phyloP scores from a whole-genome alignment of 164 flowering plant genomes.

The Annona squamosa region DNA sequence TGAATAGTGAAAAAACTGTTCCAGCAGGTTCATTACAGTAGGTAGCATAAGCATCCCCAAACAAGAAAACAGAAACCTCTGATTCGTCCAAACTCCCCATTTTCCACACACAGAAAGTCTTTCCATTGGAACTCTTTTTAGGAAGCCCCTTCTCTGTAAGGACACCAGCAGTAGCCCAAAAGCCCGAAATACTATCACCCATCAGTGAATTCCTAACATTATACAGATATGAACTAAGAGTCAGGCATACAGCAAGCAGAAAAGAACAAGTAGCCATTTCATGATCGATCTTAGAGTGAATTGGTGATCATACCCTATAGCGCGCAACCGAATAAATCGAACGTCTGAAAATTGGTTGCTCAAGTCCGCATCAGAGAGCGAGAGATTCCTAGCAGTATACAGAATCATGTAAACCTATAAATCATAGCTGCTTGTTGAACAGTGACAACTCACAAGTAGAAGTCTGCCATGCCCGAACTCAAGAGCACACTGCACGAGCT shows the following conservation, averaged over 20 bases:
- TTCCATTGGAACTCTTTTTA: slow-evolving; percentile 68
- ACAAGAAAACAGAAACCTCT: slow-evolving; percentile 62
- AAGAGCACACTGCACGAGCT: too few relatives aligned
- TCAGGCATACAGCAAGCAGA: not conserved
- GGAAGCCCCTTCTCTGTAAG: slow-evolving; percentile 62
- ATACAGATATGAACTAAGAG: not conserved
- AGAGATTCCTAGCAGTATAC: slow-evolving; percentile 40
- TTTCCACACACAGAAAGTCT: slow-evolving; percentile 67
- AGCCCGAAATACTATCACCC: slow-evolving; percentile 70
- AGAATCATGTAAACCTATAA: not conserved
- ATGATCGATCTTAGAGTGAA: not conserved
- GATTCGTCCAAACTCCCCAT: slow-evolving; percentile 67
- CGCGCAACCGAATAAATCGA: slow-evolving; percentile 57
- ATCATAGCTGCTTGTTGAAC: not conserved
- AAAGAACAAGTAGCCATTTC: not conserved
- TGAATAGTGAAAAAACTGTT: slow-evolving; percentile 68
- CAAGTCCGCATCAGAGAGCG: slow-evolving; percentile 50
- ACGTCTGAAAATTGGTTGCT: slow-evolving; percentile 65
- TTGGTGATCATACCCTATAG: slow-evolving; percentile 51
- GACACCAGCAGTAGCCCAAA: slow-evolving; percentile 93
- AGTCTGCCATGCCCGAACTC: too few relatives aligned
- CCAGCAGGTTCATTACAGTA: slow-evolving; percentile 50
- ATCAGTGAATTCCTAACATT: slow-evolving; percentile 51
- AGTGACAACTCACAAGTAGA: too few relatives aligned
- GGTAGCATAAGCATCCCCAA: slow-evolving; percentile 77